Evolutionary conservation across 371 early-diverging fungal genomes (phyloP), one percentile per base, ranked within the genome.

Genomic region (Rhizopus stolonifer): DNA sequence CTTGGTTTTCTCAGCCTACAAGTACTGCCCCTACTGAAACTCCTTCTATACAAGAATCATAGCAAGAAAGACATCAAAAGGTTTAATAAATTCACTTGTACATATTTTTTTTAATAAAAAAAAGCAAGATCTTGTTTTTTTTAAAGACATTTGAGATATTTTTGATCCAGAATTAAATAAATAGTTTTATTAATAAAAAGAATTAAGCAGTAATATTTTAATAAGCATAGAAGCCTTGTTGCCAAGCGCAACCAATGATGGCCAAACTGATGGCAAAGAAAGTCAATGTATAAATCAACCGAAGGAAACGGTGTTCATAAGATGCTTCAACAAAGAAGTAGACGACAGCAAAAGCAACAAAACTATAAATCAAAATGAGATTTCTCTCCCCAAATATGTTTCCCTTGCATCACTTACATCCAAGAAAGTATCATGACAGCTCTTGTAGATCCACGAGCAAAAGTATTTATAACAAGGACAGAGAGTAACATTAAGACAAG

Each of bases 381-480:
- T n/a, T n/a, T n/a, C n/a, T n/a, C n/a, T n/a, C n/a, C n/a, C n/a
- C n/a, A n/a, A n/a, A n/a, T n/a, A n/a, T n/a, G n/a, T n/a, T n/a
- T n/a, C n/a, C n/a, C n/a, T n/a, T n/a, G n/a, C n/a, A n/a, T n/a
- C n/a, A 36, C 36, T 36, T 36, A 36, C 36, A 77, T 54, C 77
- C 77, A 77, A 33, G 74, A 52, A 22, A 77, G 38, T 32, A 77
- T 69, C 74, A 73, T 69, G 1, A 74, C 77, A 17, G 68, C 73
- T 51, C 61, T 62, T 25, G 65, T 69, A 34, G 72, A 71, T 18
- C 58, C 74, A 57, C 60, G 65, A 46, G 65, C 77, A 64, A 77
- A 65, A 17, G 72, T 71, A 42, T 77, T 77, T 33, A 77, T 25
- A 17, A 65, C 59, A 15, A 77, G 42, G 2, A 67, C 68, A 17